Evolutionary conservation across 192 early-diverging fungal genomes (phyloP).

Genomic region (Coemansia sp.): DNA sequence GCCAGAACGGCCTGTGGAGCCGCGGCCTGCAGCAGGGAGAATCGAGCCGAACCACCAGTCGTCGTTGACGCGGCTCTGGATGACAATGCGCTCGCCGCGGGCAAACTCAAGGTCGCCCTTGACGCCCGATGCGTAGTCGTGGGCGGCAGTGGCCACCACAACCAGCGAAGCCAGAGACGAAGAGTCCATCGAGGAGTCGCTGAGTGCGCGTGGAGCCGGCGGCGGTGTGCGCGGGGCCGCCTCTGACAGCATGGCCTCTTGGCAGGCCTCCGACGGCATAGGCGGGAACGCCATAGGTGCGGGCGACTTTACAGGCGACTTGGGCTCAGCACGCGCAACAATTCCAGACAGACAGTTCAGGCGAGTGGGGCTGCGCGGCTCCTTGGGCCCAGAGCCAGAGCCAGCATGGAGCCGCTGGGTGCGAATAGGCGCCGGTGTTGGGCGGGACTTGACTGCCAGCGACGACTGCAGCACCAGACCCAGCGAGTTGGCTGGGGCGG

Average conservation of each 20-base stretch:
- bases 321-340: conserved; percentile 6
- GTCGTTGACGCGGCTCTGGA: conserved; percentile 54
- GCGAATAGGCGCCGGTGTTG: conserved; percentile 35
- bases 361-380: conserved; percentile 43
- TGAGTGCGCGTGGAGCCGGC: conserved; percentile 6
- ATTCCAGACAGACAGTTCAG: conserved; percentile 38
- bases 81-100: conserved; percentile 48
- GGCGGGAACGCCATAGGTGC: conserved; percentile 45
- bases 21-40: conserved; percentile 36
- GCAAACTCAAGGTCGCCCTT: conserved; percentile 52
- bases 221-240: conserved; percentile 3
- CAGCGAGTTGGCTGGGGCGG: conserved; percentile 46
- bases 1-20: conserved; percentile 45
- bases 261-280: conserved; percentile 54
- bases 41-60: conserved; percentile 56
- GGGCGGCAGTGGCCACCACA: conserved; percentile 44
- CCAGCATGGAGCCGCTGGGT: conserved; percentile 50
- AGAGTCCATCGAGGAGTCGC: conserved; percentile 7
- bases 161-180: conserved; percentile 33
- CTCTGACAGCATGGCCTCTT: conserved; percentile 49
- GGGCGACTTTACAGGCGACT: conserved; percentile 9
- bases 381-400: conserved; percentile 22
- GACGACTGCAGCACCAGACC: conserved; percentile 46
- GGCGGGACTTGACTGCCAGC: conserved; percentile 17
- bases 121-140: conserved; percentile 50